Conservation (phyloP, 768 basidiomycete species). For the Boletus speciosus region DNA sequence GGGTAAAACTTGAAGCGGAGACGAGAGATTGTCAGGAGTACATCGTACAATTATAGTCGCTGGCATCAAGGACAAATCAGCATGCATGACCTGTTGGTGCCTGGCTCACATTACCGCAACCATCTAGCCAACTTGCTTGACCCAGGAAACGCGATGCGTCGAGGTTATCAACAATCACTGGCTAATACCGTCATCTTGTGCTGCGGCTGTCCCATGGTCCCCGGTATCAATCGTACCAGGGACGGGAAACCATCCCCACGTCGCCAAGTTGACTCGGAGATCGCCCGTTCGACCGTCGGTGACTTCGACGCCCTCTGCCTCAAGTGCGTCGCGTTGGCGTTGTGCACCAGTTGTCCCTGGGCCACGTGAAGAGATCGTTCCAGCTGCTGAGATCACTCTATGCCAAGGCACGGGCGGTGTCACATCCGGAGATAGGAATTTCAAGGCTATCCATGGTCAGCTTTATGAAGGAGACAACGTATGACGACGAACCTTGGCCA, state of each 20-base stretch:
- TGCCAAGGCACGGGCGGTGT: slow-evolving; percentile 79
- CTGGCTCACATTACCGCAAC: background rate
- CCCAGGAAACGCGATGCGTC: background rate
- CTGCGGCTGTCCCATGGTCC: background rate
- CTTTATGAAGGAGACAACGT: background rate
- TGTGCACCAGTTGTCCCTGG: slow-evolving; percentile 79
- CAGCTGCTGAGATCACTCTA: slow-evolving; percentile 68
- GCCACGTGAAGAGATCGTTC: slow-evolving; percentile 76
- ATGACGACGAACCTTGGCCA: slow-evolving; percentile 59
- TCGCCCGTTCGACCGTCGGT: slow-evolving; percentile 51
- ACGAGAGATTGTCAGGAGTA: background rate
- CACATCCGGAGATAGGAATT: slow-evolving; percentile 58
- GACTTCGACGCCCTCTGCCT: slow-evolving; percentile 82
- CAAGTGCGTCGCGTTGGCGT: slow-evolving; percentile 70
- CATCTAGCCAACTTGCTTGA: background rate
- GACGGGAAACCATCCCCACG: slow-evolving; percentile 68
- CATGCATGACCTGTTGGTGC: background rate
- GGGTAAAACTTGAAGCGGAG: background rate
- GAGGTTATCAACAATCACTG: background rate
- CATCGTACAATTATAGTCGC: background rate
- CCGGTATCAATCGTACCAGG: slow-evolving; percentile 23
- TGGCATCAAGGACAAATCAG: background rate
- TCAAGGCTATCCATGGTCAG: slow-evolving; percentile 55
- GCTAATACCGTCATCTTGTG: background rate
- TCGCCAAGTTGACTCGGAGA: slow-evolving; percentile 52